Evolutionary conservation across 495 filamentous ascomycete genomes (phyloP), one percentile per base, ranked within the genome.

Genomic region (Podospora appendiculata): DNA sequence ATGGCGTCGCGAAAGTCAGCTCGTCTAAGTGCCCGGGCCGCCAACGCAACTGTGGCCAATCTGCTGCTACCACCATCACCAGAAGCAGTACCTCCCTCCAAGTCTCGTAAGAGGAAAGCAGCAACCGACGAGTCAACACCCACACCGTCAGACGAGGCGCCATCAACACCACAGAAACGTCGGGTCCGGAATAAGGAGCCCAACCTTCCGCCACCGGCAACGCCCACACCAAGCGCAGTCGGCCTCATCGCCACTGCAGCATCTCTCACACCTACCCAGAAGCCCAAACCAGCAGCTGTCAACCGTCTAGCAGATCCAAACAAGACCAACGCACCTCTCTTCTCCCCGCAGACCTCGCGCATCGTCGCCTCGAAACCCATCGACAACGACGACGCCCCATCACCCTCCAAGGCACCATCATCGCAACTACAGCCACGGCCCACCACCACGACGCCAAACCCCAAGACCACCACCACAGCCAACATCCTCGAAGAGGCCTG

Each of bases 401-500:
- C 86, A 6, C 82, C 82, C 33, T 83, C 80, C 12, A 86, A 84
- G 57, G 64, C 75, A 19, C 65, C 57, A 1, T 7, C 32, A 13
- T 11, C 17, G 6, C 14, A 38, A 1, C 25, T 2, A 2, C 25
- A 25, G 5, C 41, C 39, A 16, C 12, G 40, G 38, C 41, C 8
- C 10, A 10, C 38, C 35, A 41, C 25, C 8, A n/a, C n/a, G 4
- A n/a, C n/a, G 4, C 11, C 38, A 2, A 41, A 41, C 9, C 8
- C 25, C 38, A 61, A 8, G 10, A 76, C 73, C 32, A 80, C 81
- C 3, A 89, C 87, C 41, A 89, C 86, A 4, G 81, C 77, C 17
- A 86, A 77, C 36, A 71, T 97, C 18, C 79, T 97, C 12, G 77
- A 88, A 40, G 77, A 90, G 63, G 93, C 89, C 12, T 76, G 83